Base-by-base conservation (phyloP, 2,329 filamentous ascomycete genomes). In the Diaporthe citrichinensis region DNA sequence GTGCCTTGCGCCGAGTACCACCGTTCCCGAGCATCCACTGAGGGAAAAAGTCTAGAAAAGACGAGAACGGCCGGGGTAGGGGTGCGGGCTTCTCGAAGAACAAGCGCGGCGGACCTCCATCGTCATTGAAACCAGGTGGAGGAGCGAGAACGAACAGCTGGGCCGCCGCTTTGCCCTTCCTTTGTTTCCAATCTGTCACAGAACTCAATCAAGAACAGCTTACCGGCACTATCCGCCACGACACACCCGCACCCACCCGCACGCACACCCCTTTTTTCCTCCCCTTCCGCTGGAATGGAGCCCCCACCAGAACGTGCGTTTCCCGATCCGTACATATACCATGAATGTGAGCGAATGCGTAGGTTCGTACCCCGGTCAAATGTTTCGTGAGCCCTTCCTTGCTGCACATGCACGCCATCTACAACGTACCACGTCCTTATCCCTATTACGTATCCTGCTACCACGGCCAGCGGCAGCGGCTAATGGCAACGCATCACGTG, bases 101-200 rank as follows among this genome's bases (percentile, higher is more conserved):
- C 44, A 53, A 46, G 57, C 55, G 65, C 28, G 57, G 39, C 65
- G 65, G 65, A 41, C 65, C 61, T 49, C 61, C 61, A 69, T 76
- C 74, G 61, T 44, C 74, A 73, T 71, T 73, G 71, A 76, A 73
- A 76, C 71, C 28, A 36, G 36, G 62, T 69, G 61, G 61, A 62
- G 74, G 73, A 72, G 67, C 57, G 73, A 71, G 67, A 57, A 61
- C 67, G 44, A 74, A 69, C 65, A 51, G 65, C 34, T 62, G 41
- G 39, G 68, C 59, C 31, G 34, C 49, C 46, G 20, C 34, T 39
- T 51, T 41, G 41, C 25, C 59, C 67, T 69, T 69, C 31, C 67
- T 67, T 74, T 53, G 75, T 76, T 74, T 76, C 75, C 72, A 76
- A 76, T 74, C 72, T 76, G 75, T 76, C 75, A 74, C 75, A 72